phyloP scores from a whole-genome alignment of 2,329 filamentous ascomycete species.

The Diplodia scrobiculata region DNA sequence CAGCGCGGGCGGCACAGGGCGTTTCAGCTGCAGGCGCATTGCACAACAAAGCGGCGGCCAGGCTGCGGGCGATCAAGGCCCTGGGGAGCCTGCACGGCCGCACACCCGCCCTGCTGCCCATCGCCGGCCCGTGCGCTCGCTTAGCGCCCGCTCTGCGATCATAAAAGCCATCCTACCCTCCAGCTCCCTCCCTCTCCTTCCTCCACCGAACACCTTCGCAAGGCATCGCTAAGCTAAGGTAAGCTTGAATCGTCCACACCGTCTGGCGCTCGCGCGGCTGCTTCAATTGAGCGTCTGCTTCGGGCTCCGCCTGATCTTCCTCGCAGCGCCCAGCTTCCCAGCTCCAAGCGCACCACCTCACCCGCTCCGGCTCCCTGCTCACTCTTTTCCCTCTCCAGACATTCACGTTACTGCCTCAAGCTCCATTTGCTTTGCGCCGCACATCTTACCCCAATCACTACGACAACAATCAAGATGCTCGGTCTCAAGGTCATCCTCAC shows the following conservation, averaged over 20 bases:
- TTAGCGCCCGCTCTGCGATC: slow-evolving; percentile 10
- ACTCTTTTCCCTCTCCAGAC: slow-evolving; percentile 13
- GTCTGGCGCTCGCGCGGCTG: background rate
- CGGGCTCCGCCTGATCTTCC: background rate
- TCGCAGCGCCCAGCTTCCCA: background rate
- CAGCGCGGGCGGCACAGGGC: slow-evolving; percentile 15
- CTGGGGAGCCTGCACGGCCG: background rate
- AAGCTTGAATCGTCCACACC: background rate
- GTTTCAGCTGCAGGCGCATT: slow-evolving; percentile 21
- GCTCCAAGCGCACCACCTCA: slow-evolving; percentile 8
- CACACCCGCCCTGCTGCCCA: slow-evolving; percentile 3
- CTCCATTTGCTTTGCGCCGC: slow-evolving; percentile 10
- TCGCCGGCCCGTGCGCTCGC: slow-evolving; percentile 12
- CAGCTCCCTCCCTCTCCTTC: background rate
- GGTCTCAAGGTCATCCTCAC: slow-evolving; percentile 13
- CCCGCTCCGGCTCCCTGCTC: background rate
- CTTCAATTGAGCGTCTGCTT: slow-evolving; percentile 12
- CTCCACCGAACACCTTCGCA: slow-evolving; percentile 23
- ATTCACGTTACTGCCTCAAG: slow-evolving; percentile 4
- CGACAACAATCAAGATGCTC: slow-evolving; percentile 24
- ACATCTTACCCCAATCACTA: slow-evolving; percentile 16
- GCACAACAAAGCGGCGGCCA: slow-evolving; percentile 10
- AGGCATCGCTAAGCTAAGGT: slow-evolving; percentile 21
- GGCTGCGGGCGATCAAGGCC: slow-evolving; percentile 9
- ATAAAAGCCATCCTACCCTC: slow-evolving; percentile 19